Base-by-base conservation (phyloP, 345 rosid species). In the Citrus trifoliata region DNA sequence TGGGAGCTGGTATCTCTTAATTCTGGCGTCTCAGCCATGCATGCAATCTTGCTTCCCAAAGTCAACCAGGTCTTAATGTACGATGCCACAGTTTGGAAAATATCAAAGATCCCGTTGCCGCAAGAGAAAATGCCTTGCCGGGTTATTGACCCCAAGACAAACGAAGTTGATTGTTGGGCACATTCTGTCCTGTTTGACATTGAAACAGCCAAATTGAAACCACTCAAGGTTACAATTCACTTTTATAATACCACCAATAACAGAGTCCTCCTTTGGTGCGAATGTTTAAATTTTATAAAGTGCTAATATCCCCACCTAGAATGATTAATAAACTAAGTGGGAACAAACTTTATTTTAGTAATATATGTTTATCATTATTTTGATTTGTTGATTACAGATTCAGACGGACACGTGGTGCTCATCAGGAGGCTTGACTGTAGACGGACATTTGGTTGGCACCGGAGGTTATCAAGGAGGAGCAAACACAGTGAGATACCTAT, bases 361-460 rank as follows among this genome's bases (percentile, higher is more conserved):
- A 46, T 12, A 46, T 46, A 12, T 12, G 18, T 46, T 46, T 12
- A 46, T 46, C 18, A 3, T 12, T 46, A 46, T 46, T 46, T 46
- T 46, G 51, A 46, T 46, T 46, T 46, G 51, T 46, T 46, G 14
- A 30, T 67, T 5, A 67, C 79, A 92, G 98, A 86, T 92, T 21
- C 14, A 80, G 24, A 89, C 93, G 1, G 99, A 96, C 74, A 93
- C 99, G 18, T 96, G 99, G 99, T 96, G 99, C 73, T 96, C 99
- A 16, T 96, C 98, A 0, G 99, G 99, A 71, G 98, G 97, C 37
- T 85, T 96, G 10, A 82, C 87, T 0, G 6, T 78, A 6, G 89
- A 96, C 25, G 98, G 99, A 3, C 87, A 89, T 30, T 66, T 96
- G 24, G 89, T 94, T 40, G 84, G 97, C 70, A 91, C 97, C 0